Evolutionary conservation across 108 stramenopile species (phyloP), one percentile per base, ranked within the genome.

Genomic region (Cyclotella cryptica): DNA sequence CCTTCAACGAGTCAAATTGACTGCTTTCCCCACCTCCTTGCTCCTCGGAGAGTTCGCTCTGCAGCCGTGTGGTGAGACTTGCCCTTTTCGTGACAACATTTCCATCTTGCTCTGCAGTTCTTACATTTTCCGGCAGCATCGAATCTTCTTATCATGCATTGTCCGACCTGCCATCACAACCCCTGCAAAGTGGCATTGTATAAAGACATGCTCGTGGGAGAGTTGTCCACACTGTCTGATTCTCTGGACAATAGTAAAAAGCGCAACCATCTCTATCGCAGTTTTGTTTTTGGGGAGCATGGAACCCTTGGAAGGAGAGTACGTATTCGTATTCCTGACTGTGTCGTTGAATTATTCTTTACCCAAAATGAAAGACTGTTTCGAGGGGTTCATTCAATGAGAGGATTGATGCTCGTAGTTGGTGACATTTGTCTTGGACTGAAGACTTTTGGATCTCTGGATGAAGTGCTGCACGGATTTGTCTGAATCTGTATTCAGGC

Each of bases 391-490:
- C 35, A 35, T 35, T 35, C 35, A 35, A 35, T 2, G 35, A 35
- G 35, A 35, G 35, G 35, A 35, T 35, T 11, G 65, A 24, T 15
- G 21, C 22, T 21, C 22, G 68, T 13, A 69, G 45, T 52, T 69
- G 68, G 30, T 69, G 68, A 24, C 68, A 69, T 39, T 52, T 49
- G 35, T 69, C 68, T 35, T 47, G 46, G 22, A 69, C 39, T 35
- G 28, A 18, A 3, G 68, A 51, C 13, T 24, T 39, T 8, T 14
- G 18, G 13, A 52, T 18, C 17, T 69, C 68, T 21, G 68, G 68
- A 51, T 69, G 46, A 55, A 27, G 51, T 51, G 68, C 68, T 21
- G 68, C 68, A 9, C 68, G 68, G 15, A 69, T 69, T 52, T 69
- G 68, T 39, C 39, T 49, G 49, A 69, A 69, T 35, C 45, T 28